Evolutionary conservation across 1,284 basidiomycete genomes (phyloP), one percentile per base, ranked within the genome.

Genomic region (Leccinum pallidistipes): DNA sequence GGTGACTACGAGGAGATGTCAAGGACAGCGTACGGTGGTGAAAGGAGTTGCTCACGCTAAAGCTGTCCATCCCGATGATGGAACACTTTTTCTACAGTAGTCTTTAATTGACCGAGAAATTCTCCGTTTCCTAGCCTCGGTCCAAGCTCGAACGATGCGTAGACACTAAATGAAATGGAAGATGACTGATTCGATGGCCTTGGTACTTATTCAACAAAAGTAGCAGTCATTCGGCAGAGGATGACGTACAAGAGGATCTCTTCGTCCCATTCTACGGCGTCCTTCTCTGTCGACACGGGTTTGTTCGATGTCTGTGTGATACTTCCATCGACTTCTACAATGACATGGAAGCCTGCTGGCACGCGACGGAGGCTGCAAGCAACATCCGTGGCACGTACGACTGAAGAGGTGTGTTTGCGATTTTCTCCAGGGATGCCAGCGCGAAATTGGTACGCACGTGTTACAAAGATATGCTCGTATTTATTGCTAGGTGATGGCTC

Each of bases 401-500:
- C 45, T 47, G 21, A 47, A 47, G 3, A 24, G 12, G 45, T 8
- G 27, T 7, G 45, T 47, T 47, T 47, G 21, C 4, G 2, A 47
- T 8, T 12, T 47, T 21, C 21, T 24, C 1, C 11, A 24, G 6
- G 9, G 11, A n/a, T 24, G 21, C 10, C 6, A 24, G 4, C 12
- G 7, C 7, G 21, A 47, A 47, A n/a, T 8, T 14, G 45, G 0
- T 21, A 47, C 45, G 7, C 21, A 47, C 18, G 11, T 3, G 43
- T 45, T 21, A 45, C 18, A 45, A 18, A 45, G n/a, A 45, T 18
- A 21, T 45, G 10, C 12, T 45, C 43, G 5, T 18, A 45, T 45
- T 45, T 21, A 43, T 18, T 18, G 40, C 9, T 11, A 0, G 5
- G 10, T 6, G 11, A 45, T 45, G 18, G 21, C 63, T 91, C 84